Base-by-base conservation (phyloP, 225 moss, liverwort and hornwort species). In the Polytrichum commune region DNA sequence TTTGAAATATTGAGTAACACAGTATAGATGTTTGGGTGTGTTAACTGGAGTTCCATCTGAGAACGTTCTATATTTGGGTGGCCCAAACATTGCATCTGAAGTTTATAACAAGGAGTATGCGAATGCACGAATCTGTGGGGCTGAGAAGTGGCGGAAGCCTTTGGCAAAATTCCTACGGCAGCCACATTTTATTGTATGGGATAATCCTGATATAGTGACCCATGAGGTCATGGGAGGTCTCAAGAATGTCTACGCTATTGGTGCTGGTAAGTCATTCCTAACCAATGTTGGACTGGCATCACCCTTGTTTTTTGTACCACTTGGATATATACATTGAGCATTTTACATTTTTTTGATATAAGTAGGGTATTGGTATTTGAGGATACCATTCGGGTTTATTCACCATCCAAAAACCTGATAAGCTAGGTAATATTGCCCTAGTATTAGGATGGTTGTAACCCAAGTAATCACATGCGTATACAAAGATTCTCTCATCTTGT, bases 201-300 rank as follows among this genome's bases (percentile, higher is more conserved):
- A 89, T 77, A 89, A 89, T 68, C 80, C 82, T 32, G 89, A 89
- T 65, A 72, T 89, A 35, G 80, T 85, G 13, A 89, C 89, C 0
- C 89, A 89, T 29, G 89, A 89, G 79, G 89, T 89, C 6, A 89
- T 89, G 89, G 89, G 89, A 75, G 89, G 89, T 10, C 69, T 89
- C 20, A 89, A 89, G 35, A 89, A 89, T 33, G 89, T 89, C 10
- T 89, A 89, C 60, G 89, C 89, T 13, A 89, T 89, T 55, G 89
- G 89, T 71, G 86, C 89, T 30, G 89, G 89, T 89, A 79, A 27
- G 67, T 3, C 35, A 67, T 54, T 69, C 27, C 5, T 54, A 54
- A 4, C 60, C 25, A 13, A 3, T 4, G 13, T 4, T 46, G 13
- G 13, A 46, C 46, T 46, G 13, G 46, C 10, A 46, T 46, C 3